Base-by-base conservation (phyloP, 768 basidiomycete species). In the Gymnopilus junonius region DNA sequence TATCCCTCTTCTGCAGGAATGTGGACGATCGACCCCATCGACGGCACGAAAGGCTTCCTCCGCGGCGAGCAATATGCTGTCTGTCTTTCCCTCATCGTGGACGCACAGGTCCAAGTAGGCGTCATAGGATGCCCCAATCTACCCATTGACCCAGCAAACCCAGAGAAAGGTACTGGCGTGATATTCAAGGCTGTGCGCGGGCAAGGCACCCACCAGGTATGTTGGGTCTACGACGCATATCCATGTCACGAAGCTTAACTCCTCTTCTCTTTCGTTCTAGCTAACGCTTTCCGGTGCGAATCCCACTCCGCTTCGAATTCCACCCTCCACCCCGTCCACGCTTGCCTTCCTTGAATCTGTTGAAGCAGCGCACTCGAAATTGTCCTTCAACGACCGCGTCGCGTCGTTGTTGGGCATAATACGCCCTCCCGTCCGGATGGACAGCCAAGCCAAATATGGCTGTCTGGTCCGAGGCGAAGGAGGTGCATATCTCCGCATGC, bases 61-160 rank as follows among this genome's bases (percentile, higher is more conserved):
- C 86, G 95, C 4, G 94, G 94, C 3, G 94, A 91, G 61, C 95
- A 97, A 74, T 97, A 94, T 72, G 95, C 95, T 4, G 93, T 97
- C 20, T 97, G 95, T 74, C 77, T 97, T 10, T 90, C 94, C 0
- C 80, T 97, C 58, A 87, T 97, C 70, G 82, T 93, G 43, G 87
- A 95, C 65, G 84, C 90, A 0, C 74, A 87, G 55, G 92, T 94
- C 35, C 82, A 93, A 71, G 80, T 97, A 2, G 95, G 93, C 5
- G 87, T 95, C 17, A 90, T 95, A 67, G 95, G 94, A 7, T 97
- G 96, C 74, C 97, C 97, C 1, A 99, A 99, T 75, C 81, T 99
- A 17, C 91, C 88, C 10, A 75, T 87, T 39, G 80, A 87, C 67
- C 74, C 77, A 3, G 66, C 74, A 1, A 75, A 83, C 37, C 85